Conservation (phyloP, 495 filamentous ascomycete genomes). For the Xanthoparmelia taractica region DNA sequence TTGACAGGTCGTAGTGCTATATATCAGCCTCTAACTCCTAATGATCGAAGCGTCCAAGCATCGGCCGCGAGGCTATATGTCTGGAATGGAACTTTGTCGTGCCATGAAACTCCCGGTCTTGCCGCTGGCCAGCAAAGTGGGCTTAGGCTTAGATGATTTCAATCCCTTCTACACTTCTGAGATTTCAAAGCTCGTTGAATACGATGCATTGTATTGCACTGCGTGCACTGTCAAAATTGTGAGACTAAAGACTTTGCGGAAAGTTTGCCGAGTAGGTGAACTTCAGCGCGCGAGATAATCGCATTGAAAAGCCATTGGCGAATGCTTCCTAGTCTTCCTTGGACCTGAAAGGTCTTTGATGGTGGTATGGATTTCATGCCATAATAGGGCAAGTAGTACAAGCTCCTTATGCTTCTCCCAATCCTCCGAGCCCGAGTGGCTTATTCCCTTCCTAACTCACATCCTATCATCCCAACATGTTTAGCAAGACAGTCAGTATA, state of each 20-base stretch:
- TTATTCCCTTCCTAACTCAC: neutral
- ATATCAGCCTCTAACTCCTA: too few relatives aligned
- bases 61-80: too few relatives aligned
- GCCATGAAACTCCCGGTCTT: too few relatives aligned
- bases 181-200: too few relatives aligned
- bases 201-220: too few relatives aligned
- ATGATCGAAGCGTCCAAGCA: too few relatives aligned
- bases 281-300: neutral
- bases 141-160: too few relatives aligned
- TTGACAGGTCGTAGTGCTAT: too few relatives aligned
- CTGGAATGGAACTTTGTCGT: too few relatives aligned
- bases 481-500: slow-evolving; percentile 7
- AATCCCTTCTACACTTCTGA: too few relatives aligned
- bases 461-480: neutral
- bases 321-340: neutral
- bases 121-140: too few relatives aligned
- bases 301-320: neutral
- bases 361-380: neutral
- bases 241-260: neutral
- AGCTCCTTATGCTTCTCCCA: slow-evolving; percentile 6
- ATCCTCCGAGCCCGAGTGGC: slow-evolving; percentile 5
- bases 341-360: neutral
- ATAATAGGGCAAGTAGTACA: neutral
- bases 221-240: too few relatives aligned
- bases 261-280: neutral